Evolutionary conservation across 345 rosid species (phyloP).

Genomic region (Salix purpurea): DNA sequence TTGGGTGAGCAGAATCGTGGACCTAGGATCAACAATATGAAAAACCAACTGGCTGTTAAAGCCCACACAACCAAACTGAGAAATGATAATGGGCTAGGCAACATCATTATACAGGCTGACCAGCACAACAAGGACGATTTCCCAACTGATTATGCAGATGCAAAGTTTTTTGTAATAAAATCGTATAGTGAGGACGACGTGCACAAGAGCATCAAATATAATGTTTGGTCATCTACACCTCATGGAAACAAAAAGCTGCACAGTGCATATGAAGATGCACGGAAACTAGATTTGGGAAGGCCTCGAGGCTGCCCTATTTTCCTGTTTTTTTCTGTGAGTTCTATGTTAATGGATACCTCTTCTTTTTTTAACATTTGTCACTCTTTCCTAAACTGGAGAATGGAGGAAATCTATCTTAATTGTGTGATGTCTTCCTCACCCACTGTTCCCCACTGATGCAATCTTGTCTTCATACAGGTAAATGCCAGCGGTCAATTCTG

Average conservation of each 20-base stretch:
- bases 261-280: conserved; percentile 70
- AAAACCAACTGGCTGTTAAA: conserved; percentile 56
- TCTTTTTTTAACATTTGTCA: background rate
- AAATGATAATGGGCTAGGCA: conserved; percentile 50
- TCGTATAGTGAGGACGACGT: conserved; percentile 98
- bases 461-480: conserved; percentile 46
- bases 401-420: background rate
- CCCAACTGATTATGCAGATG: conserved; percentile 46
- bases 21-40: conserved; percentile 50
- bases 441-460: conserved; percentile 10
- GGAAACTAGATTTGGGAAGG: conserved; percentile 48
- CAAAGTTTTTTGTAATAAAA: conserved; percentile 84
- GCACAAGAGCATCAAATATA: conserved; percentile 94
- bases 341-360: background rate
- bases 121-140: conserved; percentile 79
- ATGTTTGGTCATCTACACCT: conserved; percentile 91
- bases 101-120: conserved; percentile 52
- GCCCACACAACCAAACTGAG: conserved; percentile 64
- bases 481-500: conserved; percentile 97
- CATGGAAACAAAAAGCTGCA: conserved; percentile 94
- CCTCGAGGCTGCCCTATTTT: conserved; percentile 65
- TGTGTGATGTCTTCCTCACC: background rate
- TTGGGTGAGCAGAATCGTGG: conserved; percentile 60
- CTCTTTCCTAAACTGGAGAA: background rate
- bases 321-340: conserved; percentile 85